phyloP scores from a whole-genome alignment of 768 basidiomycete species.

The Leccinum sublutescens region DNA sequence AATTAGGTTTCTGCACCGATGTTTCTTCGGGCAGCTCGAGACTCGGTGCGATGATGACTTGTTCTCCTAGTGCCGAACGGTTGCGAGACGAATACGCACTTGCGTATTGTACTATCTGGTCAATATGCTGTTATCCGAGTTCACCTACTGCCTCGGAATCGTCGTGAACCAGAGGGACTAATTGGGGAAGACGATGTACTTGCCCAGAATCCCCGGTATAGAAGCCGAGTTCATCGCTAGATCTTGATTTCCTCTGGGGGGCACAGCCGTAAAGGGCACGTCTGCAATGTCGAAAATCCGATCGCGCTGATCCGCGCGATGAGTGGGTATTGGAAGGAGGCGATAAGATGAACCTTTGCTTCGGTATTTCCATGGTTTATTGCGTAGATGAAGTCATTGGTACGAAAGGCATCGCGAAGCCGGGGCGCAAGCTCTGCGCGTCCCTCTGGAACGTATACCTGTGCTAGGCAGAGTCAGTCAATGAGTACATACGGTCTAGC shows the following conservation, averaged over 20 bases:
- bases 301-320: slow-evolving; percentile 34
- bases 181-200: neutral
- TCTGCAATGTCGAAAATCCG: slow-evolving; percentile 50
- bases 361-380: slow-evolving; percentile 40
- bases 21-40: slow-evolving; percentile 54
- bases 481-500: too few relatives aligned
- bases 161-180: neutral
- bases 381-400: slow-evolving; percentile 41
- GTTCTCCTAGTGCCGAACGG: neutral
- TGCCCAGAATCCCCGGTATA: slow-evolving; percentile 55
- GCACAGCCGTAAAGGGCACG: slow-evolving; percentile 41
- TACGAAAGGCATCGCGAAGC: slow-evolving; percentile 46
- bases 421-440: slow-evolving; percentile 39
- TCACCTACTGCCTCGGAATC: slow-evolving; percentile 45
- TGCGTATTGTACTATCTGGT: slow-evolving; percentile 63
- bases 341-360: slow-evolving; percentile 28
- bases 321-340: slow-evolving; percentile 10
- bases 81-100: slow-evolving; percentile 35
- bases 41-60: slow-evolving; percentile 41
- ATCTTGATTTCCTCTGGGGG: slow-evolving; percentile 39
- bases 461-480: too few relatives aligned
- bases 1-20: slow-evolving; percentile 47
- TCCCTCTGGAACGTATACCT: slow-evolving; percentile 39
- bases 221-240: slow-evolving; percentile 41
- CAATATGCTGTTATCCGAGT: slow-evolving; percentile 48